Evolutionary conservation across 2,329 filamentous ascomycete species (phyloP).

Genomic region (Phialemonium atrogriseum): DNA sequence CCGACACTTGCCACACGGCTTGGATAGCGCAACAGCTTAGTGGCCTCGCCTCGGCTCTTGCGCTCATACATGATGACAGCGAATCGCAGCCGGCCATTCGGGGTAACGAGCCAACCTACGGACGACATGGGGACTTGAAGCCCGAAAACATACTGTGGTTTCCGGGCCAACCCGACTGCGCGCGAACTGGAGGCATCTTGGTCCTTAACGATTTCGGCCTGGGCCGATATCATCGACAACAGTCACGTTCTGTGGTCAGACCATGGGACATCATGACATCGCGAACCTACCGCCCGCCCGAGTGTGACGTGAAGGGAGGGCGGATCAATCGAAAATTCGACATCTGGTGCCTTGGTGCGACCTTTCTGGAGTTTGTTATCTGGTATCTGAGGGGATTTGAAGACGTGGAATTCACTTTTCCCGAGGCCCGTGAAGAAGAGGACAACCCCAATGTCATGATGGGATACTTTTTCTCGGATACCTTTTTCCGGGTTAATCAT

Average conservation of each 20-base stretch:
- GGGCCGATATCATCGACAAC: constrained; percentile 4
- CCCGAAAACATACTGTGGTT: constrained; percentile 15
- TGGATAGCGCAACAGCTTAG: constrained; percentile 11
- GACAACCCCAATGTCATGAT: no score
- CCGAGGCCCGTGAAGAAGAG: no score
- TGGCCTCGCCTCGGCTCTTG: constrained; percentile 6
- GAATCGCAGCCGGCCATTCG: background rate
- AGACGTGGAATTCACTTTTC: no score
- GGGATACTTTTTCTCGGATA: no score
- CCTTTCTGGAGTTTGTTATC: constrained; percentile 13
- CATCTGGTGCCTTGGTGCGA: constrained; percentile 14
- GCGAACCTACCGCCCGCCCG: constrained; percentile 6
- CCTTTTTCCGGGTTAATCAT: no score
- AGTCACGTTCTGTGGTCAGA: background rate
- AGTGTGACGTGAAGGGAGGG: constrained; percentile 5
- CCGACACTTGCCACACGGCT: background rate
- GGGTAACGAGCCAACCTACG: constrained; percentile 1
- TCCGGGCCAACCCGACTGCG: background rate
- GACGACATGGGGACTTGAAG: constrained; percentile 15
- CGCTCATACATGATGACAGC: background rate
- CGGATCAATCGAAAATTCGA: constrained; percentile 8
- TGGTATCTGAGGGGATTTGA: no score
- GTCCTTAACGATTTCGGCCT: constrained; percentile 10
- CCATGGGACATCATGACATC: background rate
- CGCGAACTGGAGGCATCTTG: background rate